Evolutionary conservation across 2,329 filamentous ascomycete genomes (phyloP).

Genomic region (Fusarium ambrosium): DNA sequence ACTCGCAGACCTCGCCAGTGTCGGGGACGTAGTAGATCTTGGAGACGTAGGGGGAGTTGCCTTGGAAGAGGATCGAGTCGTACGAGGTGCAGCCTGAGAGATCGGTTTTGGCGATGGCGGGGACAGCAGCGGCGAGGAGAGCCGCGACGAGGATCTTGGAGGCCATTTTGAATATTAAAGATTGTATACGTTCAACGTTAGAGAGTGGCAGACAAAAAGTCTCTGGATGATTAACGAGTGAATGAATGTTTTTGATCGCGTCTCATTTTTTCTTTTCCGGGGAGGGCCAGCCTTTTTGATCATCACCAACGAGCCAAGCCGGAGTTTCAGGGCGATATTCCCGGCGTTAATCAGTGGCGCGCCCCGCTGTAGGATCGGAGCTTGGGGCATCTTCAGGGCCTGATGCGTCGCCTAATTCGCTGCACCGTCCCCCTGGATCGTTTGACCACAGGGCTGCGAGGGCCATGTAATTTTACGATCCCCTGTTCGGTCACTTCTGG

Average conservation of each 20-base stretch:
- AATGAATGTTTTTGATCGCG: conserved; percentile 13
- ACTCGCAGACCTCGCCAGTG: conserved; percentile 73
- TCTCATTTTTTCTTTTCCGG: background rate
- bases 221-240: conserved; percentile 2
- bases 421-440: conserved; percentile 6
- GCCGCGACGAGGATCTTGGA: conserved; percentile 43
- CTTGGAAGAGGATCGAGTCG: conserved; percentile 49
- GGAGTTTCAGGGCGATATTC: conserved; percentile 13
- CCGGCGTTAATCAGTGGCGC: conserved; percentile 22
- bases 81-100: conserved; percentile 61
- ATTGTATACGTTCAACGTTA: conserved; percentile 16
- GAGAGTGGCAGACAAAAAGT: conserved; percentile 9
- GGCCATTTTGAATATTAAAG: conserved; percentile 40
- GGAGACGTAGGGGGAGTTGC: conserved; percentile 58
- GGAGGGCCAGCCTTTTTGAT: conserved; percentile 28
- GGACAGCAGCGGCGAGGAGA: conserved; percentile 46
- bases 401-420: background rate
- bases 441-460: background rate
- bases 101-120: conserved; percentile 60
- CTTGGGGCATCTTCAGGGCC: conserved; percentile 3
- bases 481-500: conserved; percentile 29
- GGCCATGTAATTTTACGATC: conserved; percentile 15
- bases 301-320: background rate
- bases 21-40: conserved; percentile 72
- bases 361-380: conserved; percentile 19